Evolutionary conservation across 257 asterid genomes (phyloP), one percentile per base, ranked within the genome.

Genomic region (Solanum bulbocastanum): DNA sequence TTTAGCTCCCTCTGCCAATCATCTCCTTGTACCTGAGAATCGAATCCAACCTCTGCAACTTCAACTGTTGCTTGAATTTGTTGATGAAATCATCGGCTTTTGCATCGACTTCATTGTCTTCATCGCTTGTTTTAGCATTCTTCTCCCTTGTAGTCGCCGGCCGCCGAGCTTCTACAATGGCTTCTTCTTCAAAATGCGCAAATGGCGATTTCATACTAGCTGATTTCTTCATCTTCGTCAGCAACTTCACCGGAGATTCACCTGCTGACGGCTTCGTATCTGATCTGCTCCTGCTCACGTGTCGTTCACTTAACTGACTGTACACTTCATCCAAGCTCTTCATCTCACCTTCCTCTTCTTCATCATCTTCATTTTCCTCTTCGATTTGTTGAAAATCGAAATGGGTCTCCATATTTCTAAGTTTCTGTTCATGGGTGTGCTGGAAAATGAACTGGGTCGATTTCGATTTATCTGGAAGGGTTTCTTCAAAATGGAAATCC

Each of bases 51-150:
- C 98, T 93, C 98, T 95, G 98, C 75, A 96, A 89, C 93, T 93
- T 94, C 88, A 96, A 83, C 95, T 96, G 97, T 89, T 95, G 93
- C 95, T 95, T 95, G 46, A 96, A 96, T 88, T 78, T 92, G 91
- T 94, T 96, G 87, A 96, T 96, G 91, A 96, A 96, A 68, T 93
- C 98, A 76, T 94, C 98, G 3, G 98, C 98, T 49, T 91, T 96
- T 0, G 98, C 96, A 87, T 96, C 98, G 0, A 96, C 98, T 39
- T 88, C 96, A 16, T 90, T 94, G 20, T 94, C 78, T 86, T 94
- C 14, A 92, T 16, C n/a, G 20, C 84, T 75, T 6, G 52, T 46
- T 8, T 88, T 91, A 46, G 92, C 89, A 33, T 88, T 91, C 42
- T 76, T 88, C 90, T 89, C 98, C 88, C 89, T 93, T 85, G 88